Evolutionary conservation across 2,329 filamentous ascomycete genomes (phyloP), one percentile per base, ranked within the genome.

Genomic region (Trichophyton simii): DNA sequence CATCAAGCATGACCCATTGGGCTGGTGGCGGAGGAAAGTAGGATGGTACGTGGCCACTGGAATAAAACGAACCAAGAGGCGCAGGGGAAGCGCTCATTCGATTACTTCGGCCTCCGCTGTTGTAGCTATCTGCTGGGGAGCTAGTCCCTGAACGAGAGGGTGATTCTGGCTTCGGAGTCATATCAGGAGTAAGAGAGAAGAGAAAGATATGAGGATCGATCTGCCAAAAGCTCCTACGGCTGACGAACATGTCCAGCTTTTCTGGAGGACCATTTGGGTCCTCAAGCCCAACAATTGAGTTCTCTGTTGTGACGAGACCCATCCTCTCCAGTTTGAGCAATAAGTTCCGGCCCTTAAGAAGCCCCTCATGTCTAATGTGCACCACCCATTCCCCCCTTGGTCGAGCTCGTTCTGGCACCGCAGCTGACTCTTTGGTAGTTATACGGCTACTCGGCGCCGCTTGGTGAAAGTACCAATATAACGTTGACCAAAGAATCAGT

Each of bases 381-480:
- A 97, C 87, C 61, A 83, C 81, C 92, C 92, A 97, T 62, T 95
- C 89, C 36, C 88, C 91, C 65, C 83, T 85, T 1, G 92, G 92
- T 65, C 83, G 86, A 3, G 88, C 92, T 3, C 75, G 72, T 18
- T 82, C 77, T 0, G 87, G 87, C 0, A 90, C 92, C 62, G 79
- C 72, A 65, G 80, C 82, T 0, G 86, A 88, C 0, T 82, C 78
- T 3, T 83, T 77, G 5, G 83, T 88, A 18, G 80, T 79, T 38
- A 94, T 70, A 58, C 83, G 81, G 0, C 82, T 79, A 22, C 81
- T 78, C 0, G 92, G 92, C 67, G 87, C 82, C 0, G 85, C 82
- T 72, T 95, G 89, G 75, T 96, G 91, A 68, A 96, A 97, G 78
- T 97, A 97, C 92, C 92, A 97, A 78, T 90, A 96, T 48, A 97